Percentiles rank a stretch among this genome's conserved stretches.
phyloP scores from a whole-genome alignment of 2,329 filamentous ascomycete genomes.

The Dryadomyces sulphureus region DNA sequence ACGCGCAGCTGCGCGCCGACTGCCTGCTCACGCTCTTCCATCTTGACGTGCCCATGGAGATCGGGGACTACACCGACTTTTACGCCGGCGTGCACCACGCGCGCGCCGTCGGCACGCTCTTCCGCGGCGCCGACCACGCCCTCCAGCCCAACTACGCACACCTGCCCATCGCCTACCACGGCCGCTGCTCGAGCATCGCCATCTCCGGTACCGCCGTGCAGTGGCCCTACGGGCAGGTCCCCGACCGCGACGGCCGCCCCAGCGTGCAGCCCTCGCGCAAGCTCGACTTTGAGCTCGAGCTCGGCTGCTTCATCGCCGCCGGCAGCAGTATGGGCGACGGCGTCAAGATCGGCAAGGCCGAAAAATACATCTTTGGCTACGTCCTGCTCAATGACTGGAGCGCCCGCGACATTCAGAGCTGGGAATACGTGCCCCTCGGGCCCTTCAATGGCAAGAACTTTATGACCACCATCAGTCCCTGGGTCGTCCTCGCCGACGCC shows the following conservation, averaged over 20 bases:
- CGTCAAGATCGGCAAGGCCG: conserved; percentile 48
- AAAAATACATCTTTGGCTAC: conserved; percentile 61
- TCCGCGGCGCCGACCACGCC: conserved; percentile 46
- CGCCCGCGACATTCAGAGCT: conserved; percentile 66
- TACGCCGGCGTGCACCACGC: conserved; percentile 71
- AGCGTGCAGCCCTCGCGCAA: conserved; percentile 47
- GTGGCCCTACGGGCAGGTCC: conserved; percentile 62
- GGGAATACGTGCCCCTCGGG: conserved; percentile 72
- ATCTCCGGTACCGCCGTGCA: conserved; percentile 58
- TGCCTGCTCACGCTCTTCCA: conserved; percentile 46
- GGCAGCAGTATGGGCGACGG: conserved; percentile 50
- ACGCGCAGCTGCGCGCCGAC: conserved; percentile 38
- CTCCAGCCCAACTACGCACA: conserved; percentile 72
- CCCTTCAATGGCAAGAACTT: conserved; percentile 82
- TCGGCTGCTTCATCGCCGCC: conserved; percentile 59
- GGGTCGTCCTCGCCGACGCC: conserved; percentile 66
- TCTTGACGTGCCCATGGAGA: conserved; percentile 60
- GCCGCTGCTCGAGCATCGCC: conserved; percentile 60
- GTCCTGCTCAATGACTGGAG: conserved; percentile 84
- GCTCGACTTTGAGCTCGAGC: conserved; percentile 68
- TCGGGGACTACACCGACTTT: conserved; percentile 78
- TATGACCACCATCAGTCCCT: conserved; percentile 60
- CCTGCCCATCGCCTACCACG: conserved; percentile 70
- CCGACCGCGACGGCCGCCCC: too few relatives aligned
- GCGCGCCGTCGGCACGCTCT: conserved; percentile 50